A percentile compares a stretch with the other conserved stretches of the same genome.
Conservation (phyloP, 805 yeast genomes). For the Candida sithepensis region DNA sequence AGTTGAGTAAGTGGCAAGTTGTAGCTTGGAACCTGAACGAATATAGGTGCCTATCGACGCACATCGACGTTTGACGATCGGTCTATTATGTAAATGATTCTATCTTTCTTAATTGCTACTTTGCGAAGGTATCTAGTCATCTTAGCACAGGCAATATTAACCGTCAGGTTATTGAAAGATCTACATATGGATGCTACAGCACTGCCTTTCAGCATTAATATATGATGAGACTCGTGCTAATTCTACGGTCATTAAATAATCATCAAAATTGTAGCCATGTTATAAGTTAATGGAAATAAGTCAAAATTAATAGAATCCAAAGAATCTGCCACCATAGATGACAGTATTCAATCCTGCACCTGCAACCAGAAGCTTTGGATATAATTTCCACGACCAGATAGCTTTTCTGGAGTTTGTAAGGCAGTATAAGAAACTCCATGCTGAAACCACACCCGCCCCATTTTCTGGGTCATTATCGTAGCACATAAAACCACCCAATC, state of each 20-base stretch:
- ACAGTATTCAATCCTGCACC: slow-evolving; percentile 61
- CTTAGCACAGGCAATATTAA: no score
- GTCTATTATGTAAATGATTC: no score
- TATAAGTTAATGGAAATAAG: no score
- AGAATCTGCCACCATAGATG: slow-evolving; percentile 67
- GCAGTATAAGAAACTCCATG: slow-evolving; percentile 77
- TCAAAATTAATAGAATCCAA: slow-evolving; percentile 33
- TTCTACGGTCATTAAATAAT: neutral
- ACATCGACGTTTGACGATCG: no score
- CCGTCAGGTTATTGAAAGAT: no score
- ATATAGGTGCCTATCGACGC: no score
- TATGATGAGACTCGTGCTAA: neutral
- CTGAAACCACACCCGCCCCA: slow-evolving; percentile 77
- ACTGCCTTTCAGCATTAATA: no score
- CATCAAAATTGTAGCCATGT: neutral
- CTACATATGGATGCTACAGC: no score
- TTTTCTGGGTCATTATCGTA: slow-evolving; percentile 71
- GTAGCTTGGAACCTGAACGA: no score
- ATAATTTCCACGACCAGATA: slow-evolving; percentile 49
- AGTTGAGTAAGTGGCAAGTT: no score
- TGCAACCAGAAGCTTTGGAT: slow-evolving; percentile 57
- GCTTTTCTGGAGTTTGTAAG: slow-evolving; percentile 67
- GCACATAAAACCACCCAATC: slow-evolving; percentile 70
- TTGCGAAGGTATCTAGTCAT: no score
- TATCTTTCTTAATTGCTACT: no score